Evolutionary conservation across 192 early-diverging fungal species (phyloP).

Genomic region (Mortierella antarctica): DNA sequence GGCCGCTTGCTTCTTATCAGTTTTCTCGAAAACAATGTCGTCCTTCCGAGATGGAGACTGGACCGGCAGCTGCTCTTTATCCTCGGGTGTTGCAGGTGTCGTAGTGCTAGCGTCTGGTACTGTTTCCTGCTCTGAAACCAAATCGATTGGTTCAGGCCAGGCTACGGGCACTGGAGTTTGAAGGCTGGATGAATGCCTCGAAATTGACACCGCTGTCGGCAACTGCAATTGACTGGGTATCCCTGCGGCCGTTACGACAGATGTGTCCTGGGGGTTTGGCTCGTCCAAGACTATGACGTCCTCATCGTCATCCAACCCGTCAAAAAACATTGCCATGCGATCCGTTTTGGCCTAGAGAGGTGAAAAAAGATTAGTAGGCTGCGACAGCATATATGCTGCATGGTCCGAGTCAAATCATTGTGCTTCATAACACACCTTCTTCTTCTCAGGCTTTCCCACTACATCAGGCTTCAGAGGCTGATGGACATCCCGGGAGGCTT

Average conservation of each 20-base stretch:
- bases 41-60: too few relatives aligned
- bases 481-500: background rate
- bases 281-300: conserved; percentile 1
- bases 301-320: conserved; percentile 40
- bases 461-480: background rate
- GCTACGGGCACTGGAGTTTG: conserved; percentile 5
- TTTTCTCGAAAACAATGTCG: too few relatives aligned
- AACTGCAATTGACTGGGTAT: too few relatives aligned
- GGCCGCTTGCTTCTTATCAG: background rate
- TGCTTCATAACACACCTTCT: conserved; percentile 13
- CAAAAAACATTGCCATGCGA: conserved; percentile 46
- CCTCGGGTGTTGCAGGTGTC: too few relatives aligned
- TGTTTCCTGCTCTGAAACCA: background rate
- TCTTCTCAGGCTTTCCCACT: conserved; percentile 25
- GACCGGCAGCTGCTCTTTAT: too few relatives aligned
- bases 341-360: conserved; percentile 27
- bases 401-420: background rate
- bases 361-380: background rate
- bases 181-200: background rate
- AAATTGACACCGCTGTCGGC: too few relatives aligned
- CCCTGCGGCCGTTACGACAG: too few relatives aligned
- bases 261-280: background rate
- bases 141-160: conserved; percentile 5
- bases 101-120: too few relatives aligned
- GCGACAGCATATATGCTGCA: background rate